These are phyloP conservation scores for Pyrenopolyporus hunteri DNA, from an alignment of 495 filamentous ascomycete genomes.

Conservation along the genomic window DNA sequence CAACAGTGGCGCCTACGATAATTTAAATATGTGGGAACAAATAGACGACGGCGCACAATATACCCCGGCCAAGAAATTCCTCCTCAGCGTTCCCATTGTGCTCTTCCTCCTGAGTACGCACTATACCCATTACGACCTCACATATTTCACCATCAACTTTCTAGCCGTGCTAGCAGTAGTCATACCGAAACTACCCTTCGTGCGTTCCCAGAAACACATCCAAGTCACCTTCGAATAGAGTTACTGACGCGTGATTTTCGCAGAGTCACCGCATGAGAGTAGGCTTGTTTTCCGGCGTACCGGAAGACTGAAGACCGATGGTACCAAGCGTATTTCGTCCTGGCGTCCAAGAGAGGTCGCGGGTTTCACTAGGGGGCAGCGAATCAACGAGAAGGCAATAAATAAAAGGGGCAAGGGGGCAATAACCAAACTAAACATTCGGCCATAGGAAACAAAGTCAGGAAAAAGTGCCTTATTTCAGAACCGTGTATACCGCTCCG, in stretches of 20 bases:
- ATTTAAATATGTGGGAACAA: slow-evolving; percentile 99
- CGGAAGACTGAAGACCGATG: slow-evolving; percentile 54
- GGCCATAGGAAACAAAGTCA: slow-evolving; percentile 31
- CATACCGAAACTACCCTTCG: slow-evolving; percentile 92
- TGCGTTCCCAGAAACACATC: slow-evolving; percentile 55
- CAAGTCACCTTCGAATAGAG: not conserved
- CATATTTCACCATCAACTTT: slow-evolving; percentile 96
- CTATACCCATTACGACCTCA: slow-evolving; percentile 96
- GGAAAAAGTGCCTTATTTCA: slow-evolving; percentile 21
- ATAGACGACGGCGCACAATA: slow-evolving; percentile 99
- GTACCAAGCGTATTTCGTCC: slow-evolving; percentile 9
- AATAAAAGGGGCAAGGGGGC: slow-evolving; percentile 4
- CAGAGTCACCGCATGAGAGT: slow-evolving; percentile 77
- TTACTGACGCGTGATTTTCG: slow-evolving; percentile 18
- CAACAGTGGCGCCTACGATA: slow-evolving; percentile 98
- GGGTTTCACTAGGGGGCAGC: slow-evolving; percentile 17
- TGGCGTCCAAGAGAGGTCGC: slow-evolving; percentile 16
- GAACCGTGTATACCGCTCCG: slow-evolving; percentile 4
- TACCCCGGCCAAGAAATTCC: slow-evolving; percentile 97
- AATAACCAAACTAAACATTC: slow-evolving; percentile 8
- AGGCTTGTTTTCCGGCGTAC: slow-evolving; percentile 66
- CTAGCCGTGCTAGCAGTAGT: slow-evolving; percentile 89
- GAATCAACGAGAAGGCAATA: too few relatives aligned
- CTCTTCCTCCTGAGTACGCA: slow-evolving; percentile 97
- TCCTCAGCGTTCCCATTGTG: slow-evolving; percentile 90